These are phyloP conservation scores for Parasarocladium wereldwijsianum DNA, from an alignment of 2,329 filamentous ascomycete species.

Conservation along the genomic window DNA sequence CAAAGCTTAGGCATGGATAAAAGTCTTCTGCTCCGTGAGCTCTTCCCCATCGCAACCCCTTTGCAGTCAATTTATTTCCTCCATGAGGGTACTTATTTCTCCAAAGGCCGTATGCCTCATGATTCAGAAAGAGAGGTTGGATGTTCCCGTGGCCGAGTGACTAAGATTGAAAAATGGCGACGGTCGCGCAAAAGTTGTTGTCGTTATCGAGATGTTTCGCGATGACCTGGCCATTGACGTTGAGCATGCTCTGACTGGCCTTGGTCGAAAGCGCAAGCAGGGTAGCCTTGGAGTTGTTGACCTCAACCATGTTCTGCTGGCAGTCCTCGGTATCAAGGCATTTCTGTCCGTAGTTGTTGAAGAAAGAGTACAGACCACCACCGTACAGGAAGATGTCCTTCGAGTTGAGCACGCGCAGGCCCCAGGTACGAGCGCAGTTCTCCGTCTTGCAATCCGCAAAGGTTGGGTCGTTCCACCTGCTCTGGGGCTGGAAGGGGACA, in stretches of 20 bases:
- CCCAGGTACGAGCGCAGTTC: slow-evolving; percentile 26
- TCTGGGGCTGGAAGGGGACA: slow-evolving; percentile 4
- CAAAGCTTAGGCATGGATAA: slow-evolving; percentile 1
- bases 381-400: slow-evolving; percentile 33
- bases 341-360: slow-evolving; percentile 33
- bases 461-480: slow-evolving; percentile 3
- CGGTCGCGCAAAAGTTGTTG: slow-evolving; percentile 5
- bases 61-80: not conserved
- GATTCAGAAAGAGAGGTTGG: not conserved
- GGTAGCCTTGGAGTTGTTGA: slow-evolving; percentile 9
- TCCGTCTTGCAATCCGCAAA: slow-evolving; percentile 2
- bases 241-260: slow-evolving; percentile 8
- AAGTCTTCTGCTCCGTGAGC: slow-evolving; percentile 1
- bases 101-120: not conserved
- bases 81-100: not conserved
- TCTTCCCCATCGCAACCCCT: not conserved
- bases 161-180: slow-evolving; percentile 4
- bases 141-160: not conserved
- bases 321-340: slow-evolving; percentile 5
- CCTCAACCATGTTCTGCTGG: slow-evolving; percentile 5
- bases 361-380: slow-evolving; percentile 43
- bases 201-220: slow-evolving; percentile 4
- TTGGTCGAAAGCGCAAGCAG: slow-evolving; percentile 4
- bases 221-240: slow-evolving; percentile 4
- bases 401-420: slow-evolving; percentile 33